Conservation (phyloP, 345 rosid genomes). For the Populus ilicifolia region DNA sequence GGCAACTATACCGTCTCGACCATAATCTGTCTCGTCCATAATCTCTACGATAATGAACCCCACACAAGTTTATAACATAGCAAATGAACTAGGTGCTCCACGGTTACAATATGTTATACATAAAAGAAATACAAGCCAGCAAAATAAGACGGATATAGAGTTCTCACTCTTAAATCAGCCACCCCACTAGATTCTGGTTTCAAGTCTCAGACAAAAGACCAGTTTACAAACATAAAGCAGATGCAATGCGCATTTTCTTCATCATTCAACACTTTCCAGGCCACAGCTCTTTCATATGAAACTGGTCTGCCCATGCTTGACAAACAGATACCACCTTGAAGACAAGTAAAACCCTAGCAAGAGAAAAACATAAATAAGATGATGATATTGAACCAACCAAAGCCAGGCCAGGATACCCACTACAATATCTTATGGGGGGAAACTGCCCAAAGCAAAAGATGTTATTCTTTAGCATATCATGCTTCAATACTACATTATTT, state of each 20-base stretch:
- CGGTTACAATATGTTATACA: slow-evolving; percentile 5
- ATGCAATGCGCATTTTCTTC: slow-evolving; percentile 93
- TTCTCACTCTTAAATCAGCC: neutral
- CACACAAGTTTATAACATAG: slow-evolving; percentile 11
- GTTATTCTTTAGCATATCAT: neutral
- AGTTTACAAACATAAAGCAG: slow-evolving; percentile 91
- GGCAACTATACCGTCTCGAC: neutral
- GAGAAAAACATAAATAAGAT: neutral
- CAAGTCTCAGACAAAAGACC: slow-evolving; percentile 81
- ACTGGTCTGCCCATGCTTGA: slow-evolving; percentile 99
- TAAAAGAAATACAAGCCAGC: slow-evolving; percentile 22
- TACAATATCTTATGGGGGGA: neutral
- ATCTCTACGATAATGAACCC: neutral
- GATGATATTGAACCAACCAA: neutral
- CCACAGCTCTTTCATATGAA: slow-evolving; percentile 91
- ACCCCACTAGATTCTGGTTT: neutral
- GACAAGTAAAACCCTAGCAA: slow-evolving; percentile 78
- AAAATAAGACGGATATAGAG: slow-evolving; percentile 6
- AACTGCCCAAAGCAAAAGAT: neutral
- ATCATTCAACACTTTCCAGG: slow-evolving; percentile 96
- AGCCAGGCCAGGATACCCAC: neutral
- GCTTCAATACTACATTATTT: neutral
- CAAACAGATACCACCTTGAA: slow-evolving; percentile 87
- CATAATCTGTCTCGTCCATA: neutral
- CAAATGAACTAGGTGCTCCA: neutral